Percentiles rank a stretch among this genome's conserved stretches.
Evolutionary conservation across 2,329 filamentous ascomycete species (phyloP).

Genomic region (Tolypocladium nubicola): DNA sequence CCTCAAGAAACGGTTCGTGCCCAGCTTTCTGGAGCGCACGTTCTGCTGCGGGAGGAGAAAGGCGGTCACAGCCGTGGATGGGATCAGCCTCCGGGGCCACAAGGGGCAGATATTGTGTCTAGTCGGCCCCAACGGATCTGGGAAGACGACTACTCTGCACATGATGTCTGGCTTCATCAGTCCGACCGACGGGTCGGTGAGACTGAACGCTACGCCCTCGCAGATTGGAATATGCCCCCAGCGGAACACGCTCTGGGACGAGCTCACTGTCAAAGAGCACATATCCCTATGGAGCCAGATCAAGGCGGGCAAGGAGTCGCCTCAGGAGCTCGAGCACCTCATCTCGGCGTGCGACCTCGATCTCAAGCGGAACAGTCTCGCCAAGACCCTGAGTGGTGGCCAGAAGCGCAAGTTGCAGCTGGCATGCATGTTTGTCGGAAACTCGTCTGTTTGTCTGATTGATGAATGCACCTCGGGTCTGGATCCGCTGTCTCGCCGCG

Average conservation of each 20-base stretch:
- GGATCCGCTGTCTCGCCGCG: constrained; percentile 54
- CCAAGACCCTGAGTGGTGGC: constrained; percentile 52
- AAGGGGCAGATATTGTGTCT: constrained; percentile 55
- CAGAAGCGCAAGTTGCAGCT: constrained; percentile 62
- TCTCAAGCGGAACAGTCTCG: constrained; percentile 40
- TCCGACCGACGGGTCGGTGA: constrained; percentile 48
- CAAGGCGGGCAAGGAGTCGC: constrained; percentile 36
- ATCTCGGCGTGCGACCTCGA: constrained; percentile 49
- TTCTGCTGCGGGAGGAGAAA: constrained; percentile 18
- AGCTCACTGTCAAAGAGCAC: constrained; percentile 55
- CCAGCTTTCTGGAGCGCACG: constrained; percentile 15
- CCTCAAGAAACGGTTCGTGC: constrained; percentile 22
- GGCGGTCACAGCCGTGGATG: constrained; percentile 45
- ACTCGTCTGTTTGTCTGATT: constrained; percentile 54
- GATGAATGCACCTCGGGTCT: constrained; percentile 62
- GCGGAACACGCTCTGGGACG: constrained; percentile 57
- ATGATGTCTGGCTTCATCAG: constrained; percentile 54
- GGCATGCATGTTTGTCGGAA: constrained; percentile 61
- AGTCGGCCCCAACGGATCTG: constrained; percentile 59
- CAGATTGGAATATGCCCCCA: constrained; percentile 50
- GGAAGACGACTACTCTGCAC: constrained; percentile 61
- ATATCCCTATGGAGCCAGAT: constrained; percentile 51
- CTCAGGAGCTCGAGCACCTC: constrained; percentile 35
- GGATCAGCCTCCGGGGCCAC: constrained; percentile 46
- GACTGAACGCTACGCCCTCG: constrained; percentile 37